Base-by-base conservation (phyloP, 2,329 filamentous ascomycete species). In the Pochonia chlamydosporia region DNA sequence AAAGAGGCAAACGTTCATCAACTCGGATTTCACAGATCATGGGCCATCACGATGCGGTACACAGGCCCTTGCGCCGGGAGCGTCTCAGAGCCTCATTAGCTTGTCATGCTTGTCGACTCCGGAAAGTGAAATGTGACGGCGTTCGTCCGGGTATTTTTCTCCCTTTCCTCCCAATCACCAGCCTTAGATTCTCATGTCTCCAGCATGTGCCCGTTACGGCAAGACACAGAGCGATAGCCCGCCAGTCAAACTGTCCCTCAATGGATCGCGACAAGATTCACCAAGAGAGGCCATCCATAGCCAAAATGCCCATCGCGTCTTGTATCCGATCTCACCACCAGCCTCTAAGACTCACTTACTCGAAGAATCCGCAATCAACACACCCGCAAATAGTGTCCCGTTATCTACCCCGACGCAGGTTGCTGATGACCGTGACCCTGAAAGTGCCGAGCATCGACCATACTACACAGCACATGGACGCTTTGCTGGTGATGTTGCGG, bases 391-490 rank as follows among this genome's bases (percentile, higher is more conserved):
- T 8, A 28, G 39, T 28, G 24, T 7, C 13, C 24, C 11, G 24
- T 26, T 13, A 8, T 26, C 39, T 4, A 18, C 13, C n/a, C 11
- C 23, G 18, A 5, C 25, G 24, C 21, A 13, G 6, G 11, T 13
- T 9, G 39, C 7, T 10, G 39, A 41, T 4, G 39, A 24, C 39
- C 6, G 23, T 13, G 39, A 41, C 8, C 21, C n/a, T n/a, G n/a
- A n/a, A n/a, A n/a, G n/a, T n/a, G n/a, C n/a, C n/a, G n/a, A 23
- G 14, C 5, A 41, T 28, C 24, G 24, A 5, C 23, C 39, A n/a
- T 41, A 26, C 20, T 41, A 28, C 24, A 41, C 39, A n/a, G 39
- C 39, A 9, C 39, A 41, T 41, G 39, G 39, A 26, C 39, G 39
- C 23, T 41, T 41, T n/a, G 39, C 39, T 16, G 39, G 39, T 5